A percentile compares a stretch with the other conserved stretches of the same genome.
These are phyloP conservation scores for Candida ascalaphidarum DNA, from an alignment of 805 yeast genomes.

Conservation along the genomic window DNA sequence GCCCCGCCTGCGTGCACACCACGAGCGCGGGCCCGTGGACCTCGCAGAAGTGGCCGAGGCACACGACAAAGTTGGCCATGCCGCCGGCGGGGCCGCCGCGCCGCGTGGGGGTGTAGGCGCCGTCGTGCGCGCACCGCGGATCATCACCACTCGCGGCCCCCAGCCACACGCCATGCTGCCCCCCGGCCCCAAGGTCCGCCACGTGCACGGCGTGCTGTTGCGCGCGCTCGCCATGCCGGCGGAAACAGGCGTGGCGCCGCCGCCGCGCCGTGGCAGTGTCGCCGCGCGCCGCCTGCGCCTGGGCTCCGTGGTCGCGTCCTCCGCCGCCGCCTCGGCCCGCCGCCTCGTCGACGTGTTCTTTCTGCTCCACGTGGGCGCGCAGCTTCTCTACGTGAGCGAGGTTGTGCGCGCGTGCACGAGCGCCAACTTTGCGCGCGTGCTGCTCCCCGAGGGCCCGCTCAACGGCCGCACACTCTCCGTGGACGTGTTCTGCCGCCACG, in stretches of 20 bases:
- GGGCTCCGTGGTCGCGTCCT: too few relatives aligned
- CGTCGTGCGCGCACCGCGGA: too few relatives aligned
- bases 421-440: constrained; percentile 19
- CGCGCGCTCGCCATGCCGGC: constrained; percentile 7
- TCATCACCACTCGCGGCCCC: too few relatives aligned
- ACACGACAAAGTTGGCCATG: constrained; percentile 36
- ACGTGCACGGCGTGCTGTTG: constrained; percentile 7
- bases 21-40: constrained; percentile 66
- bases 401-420: constrained; percentile 9
- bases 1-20: constrained; percentile 46
- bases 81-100: background rate
- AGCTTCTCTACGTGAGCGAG: constrained; percentile 26
- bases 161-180: too few relatives aligned
- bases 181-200: constrained; percentile 5
- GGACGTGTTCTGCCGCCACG: constrained; percentile 3
- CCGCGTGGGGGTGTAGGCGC: too few relatives aligned
- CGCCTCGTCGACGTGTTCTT: constrained; percentile 16
- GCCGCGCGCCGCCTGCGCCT: too few relatives aligned
- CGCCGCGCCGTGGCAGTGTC: too few relatives aligned
- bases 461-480: constrained; percentile 2
- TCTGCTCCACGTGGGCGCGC: constrained; percentile 12
- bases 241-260: too few relatives aligned
- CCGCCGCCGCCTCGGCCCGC: too few relatives aligned
- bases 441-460: constrained; percentile 13
- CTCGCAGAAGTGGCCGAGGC: constrained; percentile 72